Conservation (phyloP, 2,329 filamentous ascomycete species). For the Leptographium wingfieldii region DNA sequence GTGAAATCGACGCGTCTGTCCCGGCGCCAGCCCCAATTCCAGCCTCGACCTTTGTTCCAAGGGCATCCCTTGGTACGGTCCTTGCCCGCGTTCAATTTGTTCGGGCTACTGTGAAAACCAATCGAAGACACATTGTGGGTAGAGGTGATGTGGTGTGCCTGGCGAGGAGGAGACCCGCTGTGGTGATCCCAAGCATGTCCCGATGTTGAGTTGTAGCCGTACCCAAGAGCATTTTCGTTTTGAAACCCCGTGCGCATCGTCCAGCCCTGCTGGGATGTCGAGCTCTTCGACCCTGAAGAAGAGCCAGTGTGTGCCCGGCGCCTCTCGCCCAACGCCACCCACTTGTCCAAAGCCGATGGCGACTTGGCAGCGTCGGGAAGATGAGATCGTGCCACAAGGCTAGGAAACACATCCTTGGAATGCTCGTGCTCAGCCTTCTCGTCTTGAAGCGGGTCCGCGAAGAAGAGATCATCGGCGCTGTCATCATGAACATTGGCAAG, state of each 20-base stretch:
- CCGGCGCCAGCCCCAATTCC: constrained; percentile 49
- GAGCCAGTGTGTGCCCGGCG: constrained; percentile 52
- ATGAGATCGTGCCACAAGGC: constrained; percentile 10
- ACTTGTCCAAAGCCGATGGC: constrained; percentile 60
- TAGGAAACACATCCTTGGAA: constrained; percentile 8
- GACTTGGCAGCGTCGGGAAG: constrained; percentile 25
- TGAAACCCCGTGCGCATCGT: constrained; percentile 19
- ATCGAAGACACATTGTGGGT: constrained; percentile 14
- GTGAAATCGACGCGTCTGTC: constrained; percentile 55
- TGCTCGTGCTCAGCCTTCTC: constrained; percentile 20
- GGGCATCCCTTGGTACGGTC: constrained; percentile 41
- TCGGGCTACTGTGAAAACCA: constrained; percentile 13
- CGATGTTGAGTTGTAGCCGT: constrained; percentile 34
- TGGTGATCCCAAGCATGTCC: constrained; percentile 37
- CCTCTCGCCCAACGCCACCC: constrained; percentile 76
- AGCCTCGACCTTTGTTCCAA: constrained; percentile 45
- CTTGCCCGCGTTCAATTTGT: constrained; percentile 27
- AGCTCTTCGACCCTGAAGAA: constrained; percentile 23
- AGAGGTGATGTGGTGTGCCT: constrained; percentile 12
- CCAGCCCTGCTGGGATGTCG: constrained; percentile 36
- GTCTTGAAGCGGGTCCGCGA: constrained; percentile 46
- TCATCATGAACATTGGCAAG: constrained; percentile 50
- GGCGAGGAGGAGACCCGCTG: constrained; percentile 18
- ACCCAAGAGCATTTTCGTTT: constrained; percentile 20
- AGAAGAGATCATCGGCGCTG: constrained; percentile 59